Evolutionary conservation across 192 early-diverging fungal genomes (phyloP), one percentile per base, ranked within the genome.

Genomic region (Rhizophlyctis rosea): DNA sequence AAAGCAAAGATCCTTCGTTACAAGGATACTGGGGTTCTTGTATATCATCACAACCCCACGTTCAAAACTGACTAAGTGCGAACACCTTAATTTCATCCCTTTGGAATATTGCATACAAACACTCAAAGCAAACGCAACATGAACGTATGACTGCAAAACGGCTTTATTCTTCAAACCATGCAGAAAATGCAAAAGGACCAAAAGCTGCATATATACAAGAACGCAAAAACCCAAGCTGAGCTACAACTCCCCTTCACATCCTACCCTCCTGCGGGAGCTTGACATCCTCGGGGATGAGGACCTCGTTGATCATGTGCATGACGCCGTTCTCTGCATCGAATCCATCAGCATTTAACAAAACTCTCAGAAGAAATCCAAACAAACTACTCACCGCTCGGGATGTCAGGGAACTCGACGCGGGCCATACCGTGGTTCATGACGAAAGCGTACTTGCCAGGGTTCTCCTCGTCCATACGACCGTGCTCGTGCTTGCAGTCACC

Each of bases 381-480:
- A 21, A 28, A 65, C 21, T 34, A 64, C 36, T 56, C 34, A 49
- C 39, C 57, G 16, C 9, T 0, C 14, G 24, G 13, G 28, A 14
- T 29, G 35, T 64, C 55, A 33, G 24, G 31, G 23, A 66, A 3
- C 0, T n/a, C 24, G 21, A 63, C 50, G 28, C 57, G 25, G 11
- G 69, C 72, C 54, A 67, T 63, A 34, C 72, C 72, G 29, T 74
- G 29, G 65, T 75, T 75, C 30, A 75, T 67, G 13, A 68, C 27
- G 44, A 75, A 75, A n/a, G 55, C 49, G 55, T 59, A 75, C 32
- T 67, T 30, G 57, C 47, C 27, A 3, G 57, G 36, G 34, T 70
- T 57, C 14, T 51, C 23, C 39, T 51, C 5, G 1, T 61, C 64
- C 16, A 54, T 25, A 31, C 47, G 54, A 33, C 36, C 47, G 31